Base-by-base conservation (phyloP, 2,329 filamentous ascomycete genomes). In the Epicoccum nigrum region DNA sequence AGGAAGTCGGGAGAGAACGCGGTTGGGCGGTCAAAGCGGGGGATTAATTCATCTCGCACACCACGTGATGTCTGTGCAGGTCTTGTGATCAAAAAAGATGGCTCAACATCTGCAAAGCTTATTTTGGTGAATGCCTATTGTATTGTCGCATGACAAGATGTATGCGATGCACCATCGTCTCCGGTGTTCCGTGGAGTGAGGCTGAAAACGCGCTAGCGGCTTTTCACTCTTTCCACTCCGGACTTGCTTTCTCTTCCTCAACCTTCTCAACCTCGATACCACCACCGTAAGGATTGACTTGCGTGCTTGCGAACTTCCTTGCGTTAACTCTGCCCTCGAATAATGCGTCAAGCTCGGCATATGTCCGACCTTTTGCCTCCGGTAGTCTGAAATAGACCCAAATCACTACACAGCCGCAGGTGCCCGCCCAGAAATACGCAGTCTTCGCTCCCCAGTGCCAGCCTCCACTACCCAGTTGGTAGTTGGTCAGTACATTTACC, bases 391-490 rank as follows among this genome's bases (percentile, higher is more conserved):
- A 92, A 67, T 84, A 92, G 0, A 86, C 86, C 77, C 92, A 95
- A 4, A 93, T 74, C 60, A 90, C 83, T 74, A 88, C 92, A 46
- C 85, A 74, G 72, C 89, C 88, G 71, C 88, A 92, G 35, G 90
- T 86, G 1, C 86, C 88, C 15, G 85, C 86, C 88, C 90, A 90
- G 78, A 94, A 93, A 75, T 94, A 94, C 27, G 90, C 90, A 1
- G 90, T 83, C 64, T 83, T 92, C 72, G 92, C 93, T 51, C 84
- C 81, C 90, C 90, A 95, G 71, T 92, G 78, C 91, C 92, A 96
- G 0, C 85, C 87, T 1, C 79, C 81, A 0, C 60, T 60, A 4
- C 60, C 60, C 6, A 71, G 60, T 42, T 65, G 62, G 35, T 70
- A 66, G 33, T 67, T 65, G 3, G 91, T 95, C 34, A 96, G 71